phyloP scores from a whole-genome alignment of 495 filamentous ascomycete species.

The Podospora comata region DNA sequence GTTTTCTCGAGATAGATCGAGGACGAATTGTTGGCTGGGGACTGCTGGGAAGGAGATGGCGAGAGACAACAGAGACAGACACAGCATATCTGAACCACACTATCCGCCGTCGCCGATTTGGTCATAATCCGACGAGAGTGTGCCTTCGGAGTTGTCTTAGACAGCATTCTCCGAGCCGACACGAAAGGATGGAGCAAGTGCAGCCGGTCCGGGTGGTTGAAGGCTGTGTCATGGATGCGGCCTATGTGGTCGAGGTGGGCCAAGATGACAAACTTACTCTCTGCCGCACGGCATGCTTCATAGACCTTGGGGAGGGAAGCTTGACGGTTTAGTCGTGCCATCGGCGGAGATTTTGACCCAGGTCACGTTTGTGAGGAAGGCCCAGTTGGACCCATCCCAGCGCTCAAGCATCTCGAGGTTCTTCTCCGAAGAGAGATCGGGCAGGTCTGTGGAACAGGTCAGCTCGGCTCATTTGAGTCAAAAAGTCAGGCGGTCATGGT shows the following conservation, averaged over 20 bases:
- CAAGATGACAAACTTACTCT: conserved; percentile 1
- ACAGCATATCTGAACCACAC: conserved; percentile 4
- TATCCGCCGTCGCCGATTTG: conserved; percentile 3
- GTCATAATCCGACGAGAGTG: not conserved
- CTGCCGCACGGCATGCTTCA: conserved; percentile 14
- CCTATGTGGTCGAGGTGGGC: not conserved
- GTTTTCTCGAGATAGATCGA: not conserved
- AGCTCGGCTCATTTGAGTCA: not conserved
- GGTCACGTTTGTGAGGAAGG: conserved; percentile 50
- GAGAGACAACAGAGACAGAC: not conserved
- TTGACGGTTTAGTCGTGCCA: conserved; percentile 55
- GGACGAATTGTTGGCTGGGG: not conserved
- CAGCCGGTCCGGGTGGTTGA: conserved; percentile 4
- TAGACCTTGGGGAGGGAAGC: conserved; percentile 58
- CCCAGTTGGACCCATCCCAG: conserved; percentile 51
- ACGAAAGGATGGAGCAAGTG: conserved; percentile 8
- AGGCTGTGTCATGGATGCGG: conserved; percentile 6
- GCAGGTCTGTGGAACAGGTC: conserved; percentile 43
- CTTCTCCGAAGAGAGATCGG: conserved; percentile 47
- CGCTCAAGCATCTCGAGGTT: conserved; percentile 44
- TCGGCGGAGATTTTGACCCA: conserved; percentile 59
- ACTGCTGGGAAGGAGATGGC: not conserved
- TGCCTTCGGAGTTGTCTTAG: conserved; percentile 4
- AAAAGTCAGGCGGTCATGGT: not conserved
- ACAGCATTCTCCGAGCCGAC: not conserved